A percentile compares a stretch with the other conserved stretches of the same genome.
Evolutionary conservation across 768 basidiomycete species (phyloP).

Genomic region (Lactifluus echinatus): DNA sequence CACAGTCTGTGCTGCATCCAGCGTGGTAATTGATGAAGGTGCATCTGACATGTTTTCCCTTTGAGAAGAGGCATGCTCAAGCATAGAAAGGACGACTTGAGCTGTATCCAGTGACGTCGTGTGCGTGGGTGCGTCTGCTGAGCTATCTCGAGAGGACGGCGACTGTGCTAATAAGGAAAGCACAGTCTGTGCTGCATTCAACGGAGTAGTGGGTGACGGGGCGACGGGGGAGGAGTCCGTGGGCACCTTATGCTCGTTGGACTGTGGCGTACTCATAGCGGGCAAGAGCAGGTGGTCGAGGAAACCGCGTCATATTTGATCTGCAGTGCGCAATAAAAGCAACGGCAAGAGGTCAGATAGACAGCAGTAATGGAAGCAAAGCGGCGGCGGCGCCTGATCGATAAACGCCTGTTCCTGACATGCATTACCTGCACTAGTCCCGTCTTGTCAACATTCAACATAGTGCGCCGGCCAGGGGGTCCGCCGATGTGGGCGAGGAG

Average conservation of each 20-base stretch:
- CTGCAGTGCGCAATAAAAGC: not conserved
- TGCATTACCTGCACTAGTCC: not conserved
- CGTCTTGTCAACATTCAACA: no score
- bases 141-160: not conserved
- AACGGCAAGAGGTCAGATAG: not conserved
- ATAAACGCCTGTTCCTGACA: not conserved
- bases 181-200: not conserved
- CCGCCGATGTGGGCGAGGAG: no score
- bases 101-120: not conserved
- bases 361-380: constrained; percentile 16
- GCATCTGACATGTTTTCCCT: not conserved
- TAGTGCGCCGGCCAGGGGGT: no score
- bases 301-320: not conserved
- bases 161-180: not conserved
- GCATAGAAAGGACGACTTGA: not conserved
- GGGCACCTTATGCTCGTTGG: not conserved
- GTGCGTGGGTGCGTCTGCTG: not conserved
- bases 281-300: not conserved
- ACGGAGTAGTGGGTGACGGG: not conserved
- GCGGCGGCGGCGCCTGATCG: not conserved
- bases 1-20: not conserved
- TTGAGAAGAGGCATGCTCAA: not conserved
- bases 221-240: not conserved
- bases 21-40: not conserved
- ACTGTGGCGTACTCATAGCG: not conserved